These are phyloP conservation scores for Neoascochyta sp. DNA, from an alignment of 2,329 filamentous ascomycete species.

Conservation along the genomic window DNA sequence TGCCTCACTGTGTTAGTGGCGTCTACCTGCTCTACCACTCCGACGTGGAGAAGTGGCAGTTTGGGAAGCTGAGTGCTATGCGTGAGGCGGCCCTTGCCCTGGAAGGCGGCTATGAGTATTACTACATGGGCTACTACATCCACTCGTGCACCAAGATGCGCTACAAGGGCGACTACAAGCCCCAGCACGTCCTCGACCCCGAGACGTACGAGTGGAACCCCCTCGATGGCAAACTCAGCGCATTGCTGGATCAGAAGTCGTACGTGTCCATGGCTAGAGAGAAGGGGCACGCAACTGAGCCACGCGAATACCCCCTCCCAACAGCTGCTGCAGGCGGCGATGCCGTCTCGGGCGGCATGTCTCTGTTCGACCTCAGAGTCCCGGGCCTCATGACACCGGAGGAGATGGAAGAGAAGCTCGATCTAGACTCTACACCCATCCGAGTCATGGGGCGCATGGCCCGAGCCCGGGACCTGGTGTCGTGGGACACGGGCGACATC, in stretches of 20 bases:
- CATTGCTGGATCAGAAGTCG: slow-evolving; percentile 52
- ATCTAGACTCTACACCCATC: slow-evolving; percentile 59
- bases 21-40: slow-evolving; percentile 82
- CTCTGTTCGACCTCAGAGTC: slow-evolving; percentile 61
- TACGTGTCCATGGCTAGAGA: slow-evolving; percentile 50
- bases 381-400: slow-evolving; percentile 61
- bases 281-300: slow-evolving; percentile 3
- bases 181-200: slow-evolving; percentile 70
- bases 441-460: slow-evolving; percentile 41
- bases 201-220: slow-evolving; percentile 61
- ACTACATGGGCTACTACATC: slow-evolving; percentile 84
- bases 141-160: slow-evolving; percentile 77
- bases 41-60: slow-evolving; percentile 64
- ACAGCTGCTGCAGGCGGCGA: slow-evolving; percentile 30
- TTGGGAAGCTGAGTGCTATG: slow-evolving; percentile 73
- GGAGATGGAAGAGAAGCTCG: slow-evolving; percentile 50
- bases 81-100: slow-evolving; percentile 67
- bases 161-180: slow-evolving; percentile 77
- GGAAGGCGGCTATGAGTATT: slow-evolving; percentile 68
- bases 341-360: slow-evolving; percentile 37
- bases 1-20: slow-evolving; percentile 72
- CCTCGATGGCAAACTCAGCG: slow-evolving; percentile 52
- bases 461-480: slow-evolving; percentile 48
- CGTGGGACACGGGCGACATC: slow-evolving; percentile 57
- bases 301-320: slow-evolving; percentile 21